Conservation (phyloP, 208 protist genomes). For the Crithidia fasciculata region DNA sequence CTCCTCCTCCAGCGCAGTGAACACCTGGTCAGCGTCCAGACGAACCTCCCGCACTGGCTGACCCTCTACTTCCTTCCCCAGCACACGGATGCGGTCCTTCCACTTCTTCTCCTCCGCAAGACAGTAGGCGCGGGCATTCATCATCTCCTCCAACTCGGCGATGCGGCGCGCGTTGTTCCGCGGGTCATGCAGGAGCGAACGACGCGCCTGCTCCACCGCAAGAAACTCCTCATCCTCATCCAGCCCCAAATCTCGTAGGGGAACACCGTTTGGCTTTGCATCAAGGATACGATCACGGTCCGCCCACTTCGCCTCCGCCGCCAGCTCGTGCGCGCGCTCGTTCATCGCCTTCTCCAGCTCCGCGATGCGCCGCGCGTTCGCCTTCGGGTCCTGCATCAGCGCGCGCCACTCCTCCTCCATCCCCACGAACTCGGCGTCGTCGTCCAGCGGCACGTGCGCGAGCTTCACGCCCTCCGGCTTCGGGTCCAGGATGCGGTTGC, state of each 20-base stretch:
- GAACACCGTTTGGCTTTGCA: slow-evolving; percentile 45
- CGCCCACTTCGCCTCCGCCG: slow-evolving; percentile 44
- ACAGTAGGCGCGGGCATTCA: slow-evolving; percentile 8
- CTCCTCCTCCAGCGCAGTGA: slow-evolving; percentile 31
- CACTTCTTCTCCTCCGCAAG: slow-evolving; percentile 48
- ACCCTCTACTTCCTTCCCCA: neutral
- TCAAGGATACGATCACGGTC: slow-evolving; percentile 44
- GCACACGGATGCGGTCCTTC: slow-evolving; percentile 37
- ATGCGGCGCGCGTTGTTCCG: slow-evolving; percentile 10
- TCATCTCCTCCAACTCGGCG: slow-evolving; percentile 29
- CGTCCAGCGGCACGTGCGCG: no score
- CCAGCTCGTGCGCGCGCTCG: slow-evolving; percentile 53
- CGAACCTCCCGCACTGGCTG: slow-evolving; percentile 18
- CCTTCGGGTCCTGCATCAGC: slow-evolving; percentile 18
- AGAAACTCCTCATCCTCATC: slow-evolving; percentile 38
- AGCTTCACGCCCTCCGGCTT: no score
- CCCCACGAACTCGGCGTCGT: slow-evolving; percentile 35
- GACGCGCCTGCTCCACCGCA: slow-evolving; percentile 6
- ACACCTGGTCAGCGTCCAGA: slow-evolving; percentile 43
- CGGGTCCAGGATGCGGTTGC: neutral
- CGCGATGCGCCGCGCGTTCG: slow-evolving; percentile 30
- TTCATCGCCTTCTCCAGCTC: slow-evolving; percentile 60
- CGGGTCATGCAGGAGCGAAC: neutral
- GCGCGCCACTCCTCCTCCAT: slow-evolving; percentile 41
- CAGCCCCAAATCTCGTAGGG: slow-evolving; percentile 26